A percentile compares a stretch with the other conserved stretches of the same genome.
Conservation (phyloP, 2,329 filamentous ascomycete species). For the Cercospora janseana region DNA sequence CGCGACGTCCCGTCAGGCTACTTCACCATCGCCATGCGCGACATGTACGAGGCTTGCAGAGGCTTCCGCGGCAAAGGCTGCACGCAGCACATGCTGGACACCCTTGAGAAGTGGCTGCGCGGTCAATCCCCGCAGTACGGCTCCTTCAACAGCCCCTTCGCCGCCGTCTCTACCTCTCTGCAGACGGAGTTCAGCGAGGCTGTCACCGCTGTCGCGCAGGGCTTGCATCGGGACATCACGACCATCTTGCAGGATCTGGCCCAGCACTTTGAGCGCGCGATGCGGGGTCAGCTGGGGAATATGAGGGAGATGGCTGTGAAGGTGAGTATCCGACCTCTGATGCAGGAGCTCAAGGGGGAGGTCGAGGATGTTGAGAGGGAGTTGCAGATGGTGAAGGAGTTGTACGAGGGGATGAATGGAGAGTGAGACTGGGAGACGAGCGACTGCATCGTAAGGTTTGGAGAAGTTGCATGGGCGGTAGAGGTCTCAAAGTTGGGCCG, state of each 20-base stretch:
- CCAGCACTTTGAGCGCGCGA: slow-evolving; percentile 1
- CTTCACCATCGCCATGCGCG: slow-evolving; percentile 22
- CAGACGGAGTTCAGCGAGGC: slow-evolving; percentile 5
- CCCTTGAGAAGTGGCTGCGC: not conserved
- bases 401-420: slow-evolving; percentile 9
- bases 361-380: slow-evolving; percentile 11
- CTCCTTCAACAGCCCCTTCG: slow-evolving; percentile 1
- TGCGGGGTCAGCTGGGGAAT: not conserved
- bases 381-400: slow-evolving; percentile 16
- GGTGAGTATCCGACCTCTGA: not conserved
- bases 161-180: not conserved
- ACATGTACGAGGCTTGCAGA: slow-evolving; percentile 26
- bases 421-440: too few relatives aligned
- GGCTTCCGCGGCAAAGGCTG: slow-evolving; percentile 8
- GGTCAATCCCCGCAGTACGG: not conserved
- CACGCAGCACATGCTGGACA: slow-evolving; percentile 3
- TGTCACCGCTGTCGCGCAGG: not conserved
- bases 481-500: too few relatives aligned
- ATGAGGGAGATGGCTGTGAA: not conserved
- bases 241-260: slow-evolving; percentile 9
- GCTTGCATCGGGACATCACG: slow-evolving; percentile 11
- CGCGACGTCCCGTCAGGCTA: slow-evolving; percentile 21
- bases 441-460: too few relatives aligned
- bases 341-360: slow-evolving; percentile 2
- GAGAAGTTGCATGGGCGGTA: too few relatives aligned